A percentile compares a stretch with the other conserved stretches of the same genome.
Evolutionary conservation across 2,329 filamentous ascomycete genomes (phyloP).

Genomic region (Aspergillus novoparasiticus): DNA sequence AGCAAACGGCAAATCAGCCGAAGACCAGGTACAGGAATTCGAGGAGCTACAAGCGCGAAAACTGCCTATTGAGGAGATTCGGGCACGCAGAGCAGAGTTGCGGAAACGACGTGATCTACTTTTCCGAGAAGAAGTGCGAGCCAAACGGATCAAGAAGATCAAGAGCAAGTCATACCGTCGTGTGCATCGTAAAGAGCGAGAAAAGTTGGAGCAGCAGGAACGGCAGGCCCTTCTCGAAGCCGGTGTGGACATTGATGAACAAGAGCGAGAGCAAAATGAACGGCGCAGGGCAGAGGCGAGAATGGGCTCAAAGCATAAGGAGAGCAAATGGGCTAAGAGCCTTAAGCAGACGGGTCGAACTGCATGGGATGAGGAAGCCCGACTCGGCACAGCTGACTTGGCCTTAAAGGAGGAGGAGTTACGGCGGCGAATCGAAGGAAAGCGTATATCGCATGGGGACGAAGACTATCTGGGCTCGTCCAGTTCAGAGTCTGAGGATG

Average conservation of each 20-base stretch:
- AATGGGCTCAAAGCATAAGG: slow-evolving; percentile 80
- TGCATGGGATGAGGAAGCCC: slow-evolving; percentile 86
- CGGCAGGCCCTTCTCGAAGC: slow-evolving; percentile 60
- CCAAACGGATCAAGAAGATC: slow-evolving; percentile 97
- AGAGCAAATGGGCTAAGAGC: slow-evolving; percentile 91
- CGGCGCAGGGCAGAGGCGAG: slow-evolving; percentile 78
- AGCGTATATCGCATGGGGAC: slow-evolving; percentile 63
- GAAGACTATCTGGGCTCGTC: slow-evolving; percentile 54
- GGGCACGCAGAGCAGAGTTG: slow-evolving; percentile 71
- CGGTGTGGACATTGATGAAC: slow-evolving; percentile 63
- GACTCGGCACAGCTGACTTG: slow-evolving; percentile 76
- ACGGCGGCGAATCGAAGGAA: slow-evolving; percentile 75
- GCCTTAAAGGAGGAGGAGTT: slow-evolving; percentile 81
- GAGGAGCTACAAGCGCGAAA: slow-evolving; percentile 72
- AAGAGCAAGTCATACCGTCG: slow-evolving; percentile 95
- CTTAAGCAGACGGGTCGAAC: slow-evolving; percentile 76
- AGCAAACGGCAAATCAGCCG: slow-evolving; percentile 60
- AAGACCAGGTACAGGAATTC: slow-evolving; percentile 68
- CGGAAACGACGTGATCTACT: slow-evolving; percentile 80
- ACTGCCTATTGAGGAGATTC: slow-evolving; percentile 71
- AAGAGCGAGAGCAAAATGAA: slow-evolving; percentile 68
- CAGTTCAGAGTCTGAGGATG: slow-evolving; percentile 63
- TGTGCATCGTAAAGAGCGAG: slow-evolving; percentile 80
- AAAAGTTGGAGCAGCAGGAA: slow-evolving; percentile 61
- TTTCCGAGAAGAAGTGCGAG: slow-evolving; percentile 83